Evolutionary conservation across 2,329 filamentous ascomycete genomes (phyloP), one percentile per base, ranked within the genome.

Genomic region (Claviceps pazoutovae): DNA sequence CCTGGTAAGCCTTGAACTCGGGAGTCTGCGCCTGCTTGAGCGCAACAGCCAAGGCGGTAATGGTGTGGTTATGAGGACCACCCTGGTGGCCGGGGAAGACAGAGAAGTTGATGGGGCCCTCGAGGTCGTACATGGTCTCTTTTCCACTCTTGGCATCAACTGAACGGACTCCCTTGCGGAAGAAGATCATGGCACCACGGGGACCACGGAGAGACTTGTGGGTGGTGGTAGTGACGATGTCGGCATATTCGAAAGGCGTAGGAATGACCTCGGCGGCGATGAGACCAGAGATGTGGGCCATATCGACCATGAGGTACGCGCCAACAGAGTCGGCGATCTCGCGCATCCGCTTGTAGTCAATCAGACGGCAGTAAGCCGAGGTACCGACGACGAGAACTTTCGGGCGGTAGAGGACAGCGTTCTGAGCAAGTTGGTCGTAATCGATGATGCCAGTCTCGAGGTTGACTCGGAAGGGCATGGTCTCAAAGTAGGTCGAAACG

Each of bases 151-250:
- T 96, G 71, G 86, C 75, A 66, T 97, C 88, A 51, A 85, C 85
- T 64, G 85, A 88, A 64, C 91, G 86, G 56, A 96, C 84, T 57
- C 93, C 93, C 77, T 95, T 96, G 72, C 93, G 88, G 83, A 90
- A 98, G 82, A 98, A 98, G 74, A 98, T 98, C 93, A 98, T 98
- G 67, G 93, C 93, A 65, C 93, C 93, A 68, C 93, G 88, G 54
- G 93, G 93, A 54, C 93, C 93, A 71, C 93, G 89, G 61, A 98
- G 86, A 52, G 90, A 96, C 80, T 98, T 98, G 83, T 98, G 93
- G 46, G 93, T 98, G 56, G 93, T 98, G 57, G 93, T 98, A 57
- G 93, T 98, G 61, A 98, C 93, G 53, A 98, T 85, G 67, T 98
- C 93, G 59, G 93, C 91, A 69, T 95, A 76, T 57, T 82, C 76